phyloP scores from a whole-genome alignment of 2,329 filamentous ascomycete species.

The Penicillium sclerotiorum region DNA sequence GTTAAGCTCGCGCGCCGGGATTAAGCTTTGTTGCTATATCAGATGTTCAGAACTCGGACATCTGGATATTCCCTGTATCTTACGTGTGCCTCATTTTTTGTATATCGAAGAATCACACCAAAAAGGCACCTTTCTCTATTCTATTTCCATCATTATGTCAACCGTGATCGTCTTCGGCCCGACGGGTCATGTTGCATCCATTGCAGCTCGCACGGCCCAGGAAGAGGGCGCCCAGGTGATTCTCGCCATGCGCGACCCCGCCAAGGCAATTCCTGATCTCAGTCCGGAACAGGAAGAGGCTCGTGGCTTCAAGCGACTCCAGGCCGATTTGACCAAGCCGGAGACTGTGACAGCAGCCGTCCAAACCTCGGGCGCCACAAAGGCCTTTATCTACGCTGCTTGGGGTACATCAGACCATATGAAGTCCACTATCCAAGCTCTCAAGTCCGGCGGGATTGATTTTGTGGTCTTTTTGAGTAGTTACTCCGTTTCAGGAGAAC shows the following conservation, averaged over 20 bases:
- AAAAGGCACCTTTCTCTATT: too few species aligned
- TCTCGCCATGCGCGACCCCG: constrained; percentile 52
- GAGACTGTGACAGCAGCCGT: constrained; percentile 46
- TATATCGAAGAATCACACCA: too few species aligned
- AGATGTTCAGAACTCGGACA: too few species aligned
- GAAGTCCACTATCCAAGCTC: constrained; percentile 43
- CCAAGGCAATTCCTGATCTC: constrained; percentile 47
- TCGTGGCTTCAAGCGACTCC: too few species aligned
- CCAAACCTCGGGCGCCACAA: constrained; percentile 41
- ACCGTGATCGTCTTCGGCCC: constrained; percentile 52
- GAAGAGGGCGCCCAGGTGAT: constrained; percentile 47
- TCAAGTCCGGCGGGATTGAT: constrained; percentile 50
- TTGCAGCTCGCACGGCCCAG: constrained; percentile 36
- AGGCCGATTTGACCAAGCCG: constrained; percentile 51
- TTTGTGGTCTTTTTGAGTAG: constrained; percentile 53
- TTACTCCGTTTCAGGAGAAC: constrained; percentile 34
- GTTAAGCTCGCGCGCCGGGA: too few species aligned
- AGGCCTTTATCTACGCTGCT: constrained; percentile 53
- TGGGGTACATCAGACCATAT: constrained; percentile 42
- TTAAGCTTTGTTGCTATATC: too few species aligned
- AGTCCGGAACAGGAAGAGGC: constrained; percentile 29
- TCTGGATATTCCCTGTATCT: too few species aligned
- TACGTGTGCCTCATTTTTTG: too few species aligned
- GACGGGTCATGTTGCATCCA: constrained; percentile 50
- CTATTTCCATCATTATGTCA: too few species aligned